Base-by-base conservation (phyloP, 371 early-diverging fungal genomes). In the Circinella minor region DNA sequence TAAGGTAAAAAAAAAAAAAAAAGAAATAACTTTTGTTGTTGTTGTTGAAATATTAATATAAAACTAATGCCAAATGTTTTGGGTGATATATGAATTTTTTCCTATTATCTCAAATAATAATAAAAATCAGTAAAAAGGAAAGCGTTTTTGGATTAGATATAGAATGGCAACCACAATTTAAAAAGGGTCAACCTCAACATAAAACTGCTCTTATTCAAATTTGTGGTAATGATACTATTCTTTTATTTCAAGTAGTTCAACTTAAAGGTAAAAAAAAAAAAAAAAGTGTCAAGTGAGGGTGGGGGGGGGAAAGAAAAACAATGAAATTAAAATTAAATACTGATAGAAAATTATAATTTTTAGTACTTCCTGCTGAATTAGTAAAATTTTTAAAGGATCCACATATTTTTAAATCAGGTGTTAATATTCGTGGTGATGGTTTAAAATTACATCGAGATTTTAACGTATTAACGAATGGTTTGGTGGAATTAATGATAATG, bases 111-210 rank as follows among this genome's bases (percentile, higher is more conserved):
- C 46, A 14, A 6, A 36, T 3, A 27, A 36, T 67, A 47, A n/a
- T n/a, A n/a, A n/a, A 51, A 51, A 51, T 13, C 7, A 63, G 59
- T 38, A 67, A 69, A 20, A 64, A 69, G n/a, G 69, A 67, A 0
- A 63, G 61, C 2, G 59, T 79, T 38, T 87, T 82, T 78, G 90
- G 87, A 2, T 70, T 89, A 54, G 90, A 88, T 74, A 68, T 82
- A 8, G 90, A 89, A 74, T 89, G 90, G 90, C 78, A 72, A 55
- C 82, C 87, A 6, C 80, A 71, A 8, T 81, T 83, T 61, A 55
- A 66, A 34, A 73, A 74, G 36, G 74, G 78, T 4, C 66, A 59
- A 49, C 65, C 70, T 39, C 80, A 81, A 54, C 81, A 85, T n/a
- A 79, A 78, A 51, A 72, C 79, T 9, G 67, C 86, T 1, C 71